Percentiles rank a stretch among this genome's conserved stretches.
Evolutionary conservation across 192 early-diverging fungal genomes (phyloP).

Genomic region (Dissophora globulifera): DNA sequence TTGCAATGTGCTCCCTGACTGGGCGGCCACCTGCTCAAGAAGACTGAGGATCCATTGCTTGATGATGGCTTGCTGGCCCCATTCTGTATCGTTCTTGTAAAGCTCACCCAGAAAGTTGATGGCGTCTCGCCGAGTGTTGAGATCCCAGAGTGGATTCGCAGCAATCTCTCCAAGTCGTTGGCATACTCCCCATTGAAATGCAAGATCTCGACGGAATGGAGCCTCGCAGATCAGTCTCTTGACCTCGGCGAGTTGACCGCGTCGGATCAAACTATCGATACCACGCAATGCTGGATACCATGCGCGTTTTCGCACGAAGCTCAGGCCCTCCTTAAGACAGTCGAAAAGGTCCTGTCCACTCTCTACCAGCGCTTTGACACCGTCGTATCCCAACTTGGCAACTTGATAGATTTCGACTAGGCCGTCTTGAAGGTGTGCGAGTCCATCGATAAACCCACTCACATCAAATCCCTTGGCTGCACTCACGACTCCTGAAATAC

Average conservation of each 20-base stretch:
- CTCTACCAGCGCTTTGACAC: not conserved
- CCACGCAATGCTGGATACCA: conserved; percentile 15
- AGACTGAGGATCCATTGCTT: conserved; percentile 9
- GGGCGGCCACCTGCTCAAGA: not conserved
- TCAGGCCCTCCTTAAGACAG: not conserved
- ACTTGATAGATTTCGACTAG: not conserved
- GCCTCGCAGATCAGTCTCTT: conserved; percentile 1
- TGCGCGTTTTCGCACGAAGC: not conserved
- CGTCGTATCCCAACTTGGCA: not conserved
- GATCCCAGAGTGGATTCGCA: not conserved
- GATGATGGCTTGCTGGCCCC: not conserved
- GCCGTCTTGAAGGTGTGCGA: conserved; percentile 1
- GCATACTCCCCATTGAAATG: conserved; percentile 9
- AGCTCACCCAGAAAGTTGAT: conserved; percentile 5
- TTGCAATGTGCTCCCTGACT: not conserved
- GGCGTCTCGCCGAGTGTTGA: not conserved
- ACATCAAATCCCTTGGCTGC: conserved; percentile 2
- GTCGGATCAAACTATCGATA: not conserved
- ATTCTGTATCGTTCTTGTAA: not conserved
- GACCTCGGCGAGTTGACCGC: not conserved
- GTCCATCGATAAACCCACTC: conserved; percentile 3
- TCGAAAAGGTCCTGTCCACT: conserved; percentile 1
- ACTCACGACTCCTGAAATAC: not conserved
- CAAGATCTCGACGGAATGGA: conserved; percentile 1
- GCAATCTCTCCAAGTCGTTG: conserved; percentile 5